phyloP scores from a whole-genome alignment of 2,329 filamentous ascomycete species.

The Microdochium trichocladiopsis region DNA sequence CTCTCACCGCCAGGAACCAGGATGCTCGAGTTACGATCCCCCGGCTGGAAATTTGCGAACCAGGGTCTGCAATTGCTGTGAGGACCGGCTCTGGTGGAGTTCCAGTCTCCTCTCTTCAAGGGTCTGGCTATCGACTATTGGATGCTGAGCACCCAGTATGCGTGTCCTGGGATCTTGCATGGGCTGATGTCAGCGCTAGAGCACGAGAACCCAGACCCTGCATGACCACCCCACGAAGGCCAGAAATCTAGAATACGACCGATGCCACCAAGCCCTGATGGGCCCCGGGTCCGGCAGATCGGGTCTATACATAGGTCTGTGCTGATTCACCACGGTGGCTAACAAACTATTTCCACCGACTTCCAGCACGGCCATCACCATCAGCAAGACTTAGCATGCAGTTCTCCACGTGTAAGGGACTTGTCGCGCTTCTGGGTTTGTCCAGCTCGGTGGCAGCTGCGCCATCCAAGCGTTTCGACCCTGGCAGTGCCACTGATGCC shows the following conservation, averaged over 20 bases:
- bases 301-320: neutral
- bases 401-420: neutral
- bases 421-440: neutral
- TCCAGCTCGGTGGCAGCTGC: neutral
- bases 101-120: neutral
- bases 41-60: neutral
- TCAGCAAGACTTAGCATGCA: neutral
- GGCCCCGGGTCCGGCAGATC: neutral
- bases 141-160: neutral
- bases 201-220: neutral
- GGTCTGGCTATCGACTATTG: neutral
- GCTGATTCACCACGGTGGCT: neutral
- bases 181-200: neutral
- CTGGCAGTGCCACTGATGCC: neutral
- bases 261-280: neutral
- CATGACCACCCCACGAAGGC: neutral
- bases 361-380: neutral
- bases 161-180: neutral
- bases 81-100: neutral
- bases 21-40: neutral
- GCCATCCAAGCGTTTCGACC: neutral
- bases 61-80: neutral
- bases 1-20: neutral
- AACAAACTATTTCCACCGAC: neutral
- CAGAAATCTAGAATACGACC: neutral